phyloP scores from a whole-genome alignment of 139 green algal species.

The Raphidocelis subcapitata region DNA sequence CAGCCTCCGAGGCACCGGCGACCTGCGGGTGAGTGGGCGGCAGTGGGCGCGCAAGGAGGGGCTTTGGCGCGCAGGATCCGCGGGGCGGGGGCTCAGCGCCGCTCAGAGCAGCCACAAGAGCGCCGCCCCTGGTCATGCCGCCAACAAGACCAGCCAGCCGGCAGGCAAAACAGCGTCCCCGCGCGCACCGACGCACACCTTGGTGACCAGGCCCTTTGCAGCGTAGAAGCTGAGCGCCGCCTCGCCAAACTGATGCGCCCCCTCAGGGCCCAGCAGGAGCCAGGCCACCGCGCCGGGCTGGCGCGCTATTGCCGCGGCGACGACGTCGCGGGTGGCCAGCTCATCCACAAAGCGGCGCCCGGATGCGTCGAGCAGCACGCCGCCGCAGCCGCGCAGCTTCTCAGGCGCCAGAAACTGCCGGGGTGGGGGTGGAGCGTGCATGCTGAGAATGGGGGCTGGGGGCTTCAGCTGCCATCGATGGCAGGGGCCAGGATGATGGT shows the following conservation, averaged over 20 bases:
- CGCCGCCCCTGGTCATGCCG: too few species aligned
- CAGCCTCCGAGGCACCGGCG: slow-evolving; percentile 3
- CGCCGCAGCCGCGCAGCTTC: slow-evolving; percentile 66
- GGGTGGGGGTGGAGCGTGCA: not conserved
- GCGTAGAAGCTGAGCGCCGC: slow-evolving; percentile 64
- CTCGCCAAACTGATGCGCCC: slow-evolving; percentile 43
- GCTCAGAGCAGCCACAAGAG: too few species aligned
- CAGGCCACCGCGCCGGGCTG: slow-evolving; percentile 11
- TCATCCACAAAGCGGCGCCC: slow-evolving; percentile 78
- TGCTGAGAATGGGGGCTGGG: not conserved
- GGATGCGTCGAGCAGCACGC: slow-evolving; percentile 55
- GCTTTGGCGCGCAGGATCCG: too few species aligned
- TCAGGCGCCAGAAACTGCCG: slow-evolving; percentile 71
- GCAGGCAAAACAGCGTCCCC: too few species aligned
- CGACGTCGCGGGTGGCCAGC: slow-evolving; percentile 60
- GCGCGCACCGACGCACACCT: slow-evolving; percentile 31
- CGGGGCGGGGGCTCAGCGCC: too few species aligned
- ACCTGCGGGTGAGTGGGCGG: too few species aligned
- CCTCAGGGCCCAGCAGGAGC: slow-evolving; percentile 49
- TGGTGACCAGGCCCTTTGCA: slow-evolving; percentile 52
- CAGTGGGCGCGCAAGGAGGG: not conserved
- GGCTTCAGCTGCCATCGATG: too few species aligned
- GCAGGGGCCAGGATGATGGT: not conserved
- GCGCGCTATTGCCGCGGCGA: slow-evolving; percentile 50
- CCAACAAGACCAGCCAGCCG: too few species aligned